phyloP scores from a whole-genome alignment of 2,329 filamentous ascomycete genomes.

The Fusarium sp. region DNA sequence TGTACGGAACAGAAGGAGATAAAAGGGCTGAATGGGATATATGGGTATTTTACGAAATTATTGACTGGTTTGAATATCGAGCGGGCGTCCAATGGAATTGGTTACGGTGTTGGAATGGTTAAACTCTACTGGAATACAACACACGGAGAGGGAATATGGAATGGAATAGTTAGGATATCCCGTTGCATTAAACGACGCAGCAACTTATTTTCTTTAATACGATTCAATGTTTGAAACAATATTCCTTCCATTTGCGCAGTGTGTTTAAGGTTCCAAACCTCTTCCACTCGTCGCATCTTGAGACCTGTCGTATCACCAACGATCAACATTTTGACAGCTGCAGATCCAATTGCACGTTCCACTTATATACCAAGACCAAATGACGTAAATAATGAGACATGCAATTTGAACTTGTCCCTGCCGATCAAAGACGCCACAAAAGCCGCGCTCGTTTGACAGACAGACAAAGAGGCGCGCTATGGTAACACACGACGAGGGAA shows the following conservation, averaged over 20 bases:
- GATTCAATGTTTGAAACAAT: neutral
- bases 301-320: neutral
- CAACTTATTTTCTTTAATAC: conserved; percentile 7
- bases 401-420: conserved; percentile 13
- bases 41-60: conserved; percentile 5
- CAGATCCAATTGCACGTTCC: neutral
- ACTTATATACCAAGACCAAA: conserved; percentile 4
- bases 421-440: conserved; percentile 23
- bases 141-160: neutral
- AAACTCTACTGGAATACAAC: neutral
- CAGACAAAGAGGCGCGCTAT: conserved; percentile 15
- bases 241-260: neutral
- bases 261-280: neutral
- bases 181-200: conserved; percentile 10
- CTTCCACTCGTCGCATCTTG: neutral
- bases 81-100: conserved; percentile 19
- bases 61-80: neutral
- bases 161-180: conserved; percentile 26
- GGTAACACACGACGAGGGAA: conserved; percentile 11
- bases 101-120: conserved; percentile 1
- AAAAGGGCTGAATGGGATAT: neutral
- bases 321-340: neutral
- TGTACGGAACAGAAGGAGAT: neutral
- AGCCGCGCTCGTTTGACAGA: conserved; percentile 20
- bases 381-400: conserved; percentile 31